Evolutionary conservation across 805 yeast species (phyloP), one percentile per base, ranked within the genome.

Genomic region (Pichia occidentalis): DNA sequence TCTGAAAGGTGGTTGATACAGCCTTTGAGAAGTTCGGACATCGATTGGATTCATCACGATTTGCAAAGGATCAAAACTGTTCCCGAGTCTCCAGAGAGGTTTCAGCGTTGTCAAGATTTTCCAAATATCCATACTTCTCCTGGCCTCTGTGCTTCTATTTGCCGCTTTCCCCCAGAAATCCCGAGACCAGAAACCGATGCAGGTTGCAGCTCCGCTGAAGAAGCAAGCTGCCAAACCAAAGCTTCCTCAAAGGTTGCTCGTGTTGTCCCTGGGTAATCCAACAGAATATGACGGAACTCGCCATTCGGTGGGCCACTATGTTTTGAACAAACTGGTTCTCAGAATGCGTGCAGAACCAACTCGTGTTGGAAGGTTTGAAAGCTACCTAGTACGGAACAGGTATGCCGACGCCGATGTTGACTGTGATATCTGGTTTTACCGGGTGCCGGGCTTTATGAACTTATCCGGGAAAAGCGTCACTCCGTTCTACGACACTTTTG

Each of bases 191-290:
- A n/a, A n/a, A n/a, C n/a, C n/a, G n/a, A n/a, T n/a, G n/a, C n/a
- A n/a, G n/a, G n/a, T n/a, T n/a, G n/a, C n/a, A n/a, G n/a, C n/a
- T n/a, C n/a, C n/a, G n/a, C n/a, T n/a, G n/a, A n/a, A n/a, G n/a
- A n/a, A n/a, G n/a, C n/a, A n/a, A n/a, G n/a, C n/a, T n/a, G n/a
- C n/a, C n/a, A n/a, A n/a, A n/a, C n/a, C n/a, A n/a, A n/a, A n/a
- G n/a, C n/a, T n/a, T n/a, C n/a, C n/a, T 53, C 57, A 6, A 37
- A 57, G 25, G 16, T 60, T n/a, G 19, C 37, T 61, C 45, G 39
- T 65, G 5, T 71, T 76, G 3, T 77, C 85, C 0, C 60, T 86
- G 2, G 95, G 95, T 1, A 86, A 86, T 50, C 95, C 95, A 1
- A 68, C 75, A 0, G 59, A 65, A 34, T 84, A 70, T 48, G 58